Evolutionary conservation across 148 eudicot species (phyloP).

Genomic region (Rhododendron ovatum): DNA sequence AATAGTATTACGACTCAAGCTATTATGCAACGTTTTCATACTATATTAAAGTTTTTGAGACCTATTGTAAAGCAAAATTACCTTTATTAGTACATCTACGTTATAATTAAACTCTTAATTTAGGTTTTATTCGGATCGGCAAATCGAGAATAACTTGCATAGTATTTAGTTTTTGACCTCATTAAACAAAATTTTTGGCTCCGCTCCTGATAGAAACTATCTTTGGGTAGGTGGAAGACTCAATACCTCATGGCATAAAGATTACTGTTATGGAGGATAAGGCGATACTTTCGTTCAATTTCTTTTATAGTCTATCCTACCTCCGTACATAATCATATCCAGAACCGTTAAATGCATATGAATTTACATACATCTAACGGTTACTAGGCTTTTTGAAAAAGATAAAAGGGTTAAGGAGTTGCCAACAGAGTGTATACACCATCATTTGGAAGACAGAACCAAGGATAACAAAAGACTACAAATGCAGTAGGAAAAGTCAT

Average conservation of each 20-base stretch:
- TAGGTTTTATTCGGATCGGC: background rate
- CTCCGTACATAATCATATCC: too few species aligned
- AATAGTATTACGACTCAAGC: background rate
- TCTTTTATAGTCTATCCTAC: too few species aligned
- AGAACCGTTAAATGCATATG: too few species aligned
- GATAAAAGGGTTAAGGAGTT: too few species aligned
- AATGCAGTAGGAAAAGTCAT: background rate
- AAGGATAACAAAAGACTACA: too few species aligned
- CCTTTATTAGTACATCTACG: background rate
- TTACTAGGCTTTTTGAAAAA: too few species aligned
- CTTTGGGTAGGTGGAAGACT: background rate
- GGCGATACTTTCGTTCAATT: too few species aligned
- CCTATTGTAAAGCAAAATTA: background rate
- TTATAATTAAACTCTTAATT: background rate
- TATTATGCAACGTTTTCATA: background rate
- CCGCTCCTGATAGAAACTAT: background rate
- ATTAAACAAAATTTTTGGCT: background rate
- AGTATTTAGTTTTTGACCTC: background rate
- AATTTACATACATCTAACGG: too few species aligned
- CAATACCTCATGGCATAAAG: background rate
- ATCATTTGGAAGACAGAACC: too few species aligned
- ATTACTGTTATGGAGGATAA: background rate
- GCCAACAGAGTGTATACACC: too few species aligned
- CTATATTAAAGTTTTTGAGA: background rate
- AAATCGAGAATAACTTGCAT: background rate